phyloP scores from a whole-genome alignment of 768 basidiomycete genomes.

The Lactifluus volemus region DNA sequence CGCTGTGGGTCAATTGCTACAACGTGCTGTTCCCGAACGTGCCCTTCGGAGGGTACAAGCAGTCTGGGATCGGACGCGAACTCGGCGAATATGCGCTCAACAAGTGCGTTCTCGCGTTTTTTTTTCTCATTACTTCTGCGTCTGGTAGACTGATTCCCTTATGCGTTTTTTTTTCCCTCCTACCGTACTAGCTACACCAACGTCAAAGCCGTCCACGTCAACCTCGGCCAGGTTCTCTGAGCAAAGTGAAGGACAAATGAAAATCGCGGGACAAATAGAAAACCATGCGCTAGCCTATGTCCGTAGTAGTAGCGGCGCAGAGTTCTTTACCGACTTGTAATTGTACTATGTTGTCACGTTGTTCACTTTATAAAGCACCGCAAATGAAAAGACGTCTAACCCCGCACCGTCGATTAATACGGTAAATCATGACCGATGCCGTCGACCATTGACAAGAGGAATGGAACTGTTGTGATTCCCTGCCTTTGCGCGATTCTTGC shows the following conservation, averaged over 20 bases:
- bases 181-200: slow-evolving; percentile 14
- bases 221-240: slow-evolving; percentile 4
- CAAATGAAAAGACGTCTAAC: too few relatives aligned
- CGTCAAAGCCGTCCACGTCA: slow-evolving; percentile 19
- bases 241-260: not conserved
- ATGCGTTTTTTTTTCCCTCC: not conserved
- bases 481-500: too few relatives aligned
- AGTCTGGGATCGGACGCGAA: slow-evolving; percentile 64
- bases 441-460: too few relatives aligned
- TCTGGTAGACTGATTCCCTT: not conserved
- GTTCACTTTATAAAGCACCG: too few relatives aligned
- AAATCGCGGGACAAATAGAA: too few relatives aligned
- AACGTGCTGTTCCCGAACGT: slow-evolving; percentile 19
- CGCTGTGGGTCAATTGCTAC: slow-evolving; percentile 53
- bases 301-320: too few relatives aligned
- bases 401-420: too few relatives aligned
- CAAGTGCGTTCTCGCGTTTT: slow-evolving; percentile 36
- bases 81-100: slow-evolving; percentile 54
- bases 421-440: too few relatives aligned
- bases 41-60: slow-evolving; percentile 70
- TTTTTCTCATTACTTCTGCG: not conserved
- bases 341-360: too few relatives aligned
- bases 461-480: too few relatives aligned
- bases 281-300: too few relatives aligned
- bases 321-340: too few relatives aligned